A percentile compares a stretch with the other conserved stretches of the same genome.
Conservation (phyloP, 345 rosid genomes). For the Turritis glabra region DNA sequence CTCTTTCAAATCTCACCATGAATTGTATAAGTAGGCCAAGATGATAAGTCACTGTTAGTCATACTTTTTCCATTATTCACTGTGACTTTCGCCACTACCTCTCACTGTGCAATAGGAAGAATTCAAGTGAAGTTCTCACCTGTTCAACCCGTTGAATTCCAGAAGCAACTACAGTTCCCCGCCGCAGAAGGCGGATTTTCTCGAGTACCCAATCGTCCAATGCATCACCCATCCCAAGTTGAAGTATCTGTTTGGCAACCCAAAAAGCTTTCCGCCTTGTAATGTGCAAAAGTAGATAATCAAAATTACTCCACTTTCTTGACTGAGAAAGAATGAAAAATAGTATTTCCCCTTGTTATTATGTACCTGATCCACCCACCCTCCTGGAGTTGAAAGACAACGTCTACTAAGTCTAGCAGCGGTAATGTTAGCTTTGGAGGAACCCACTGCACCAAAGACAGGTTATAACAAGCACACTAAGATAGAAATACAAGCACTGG, state of each 20-base stretch:
- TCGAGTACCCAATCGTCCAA: constrained; percentile 97
- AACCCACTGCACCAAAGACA: constrained; percentile 74
- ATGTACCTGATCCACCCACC: constrained; percentile 98
- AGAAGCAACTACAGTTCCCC: constrained; percentile 84
- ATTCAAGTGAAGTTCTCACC: constrained; percentile 46
- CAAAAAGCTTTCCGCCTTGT: constrained; percentile 94
- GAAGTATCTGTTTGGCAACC: constrained; percentile 97
- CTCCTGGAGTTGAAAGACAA: constrained; percentile 92
- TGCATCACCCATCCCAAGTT: constrained; percentile 99
- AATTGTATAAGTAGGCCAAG: background rate
- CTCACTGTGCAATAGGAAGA: background rate
- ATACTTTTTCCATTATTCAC: background rate
- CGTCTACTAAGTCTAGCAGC: constrained; percentile 83
- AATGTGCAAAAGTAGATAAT: constrained; percentile 23
- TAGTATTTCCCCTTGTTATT: background rate
- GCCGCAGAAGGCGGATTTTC: constrained; percentile 85
- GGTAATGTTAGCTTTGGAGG: constrained; percentile 91
- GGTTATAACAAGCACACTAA: constrained; percentile 26
- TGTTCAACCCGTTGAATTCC: constrained; percentile 86
- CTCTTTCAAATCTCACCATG: constrained; percentile 5
- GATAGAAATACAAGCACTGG: constrained; percentile 7
- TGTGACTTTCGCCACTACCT: background rate
- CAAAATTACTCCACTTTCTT: constrained; percentile 18
- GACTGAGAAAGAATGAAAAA: background rate
- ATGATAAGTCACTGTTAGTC: constrained; percentile 1